Conservation (phyloP, 345 rosid species). For the Excoecaria cochinchinensis region DNA sequence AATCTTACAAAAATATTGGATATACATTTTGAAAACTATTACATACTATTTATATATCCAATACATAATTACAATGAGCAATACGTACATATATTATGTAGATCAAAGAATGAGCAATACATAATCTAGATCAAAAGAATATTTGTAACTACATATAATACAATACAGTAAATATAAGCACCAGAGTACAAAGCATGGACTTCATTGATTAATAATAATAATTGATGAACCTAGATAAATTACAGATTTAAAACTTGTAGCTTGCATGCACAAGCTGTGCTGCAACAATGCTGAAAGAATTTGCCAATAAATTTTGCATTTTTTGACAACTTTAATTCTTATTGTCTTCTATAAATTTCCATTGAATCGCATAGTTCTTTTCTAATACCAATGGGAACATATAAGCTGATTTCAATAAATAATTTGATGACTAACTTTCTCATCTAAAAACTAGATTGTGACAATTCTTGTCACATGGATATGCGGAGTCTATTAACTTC, state of each 20-base stretch:
- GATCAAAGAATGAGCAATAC: no score
- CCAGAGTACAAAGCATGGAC: neutral
- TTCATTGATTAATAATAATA: neutral
- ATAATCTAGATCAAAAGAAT: no score
- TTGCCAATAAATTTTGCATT: conserved; percentile 23
- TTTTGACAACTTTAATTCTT: conserved; percentile 25
- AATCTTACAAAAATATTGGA: no score
- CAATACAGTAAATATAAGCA: conserved; percentile 2
- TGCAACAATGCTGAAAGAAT: conserved; percentile 2
- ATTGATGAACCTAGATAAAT: neutral
- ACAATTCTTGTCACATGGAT: conserved; percentile 89
- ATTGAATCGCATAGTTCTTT: conserved; percentile 17
- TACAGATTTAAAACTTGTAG: neutral
- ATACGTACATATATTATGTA: no score
- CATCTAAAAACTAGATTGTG: conserved; percentile 84
- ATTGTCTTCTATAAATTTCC: conserved; percentile 26
- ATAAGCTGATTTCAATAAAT: no score
- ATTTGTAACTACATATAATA: no score
- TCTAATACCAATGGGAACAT: conserved; percentile 2
- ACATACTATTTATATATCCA: no score
- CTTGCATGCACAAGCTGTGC: conserved; percentile 12
- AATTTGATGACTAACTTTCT: neutral
- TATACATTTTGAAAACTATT: no score
- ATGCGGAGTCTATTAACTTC: conserved; percentile 72
- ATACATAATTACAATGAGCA: no score